Evolutionary conservation across 495 filamentous ascomycete species (phyloP), one percentile per base, ranked within the genome.

Genomic region (Amphirosellinia nigrospora): DNA sequence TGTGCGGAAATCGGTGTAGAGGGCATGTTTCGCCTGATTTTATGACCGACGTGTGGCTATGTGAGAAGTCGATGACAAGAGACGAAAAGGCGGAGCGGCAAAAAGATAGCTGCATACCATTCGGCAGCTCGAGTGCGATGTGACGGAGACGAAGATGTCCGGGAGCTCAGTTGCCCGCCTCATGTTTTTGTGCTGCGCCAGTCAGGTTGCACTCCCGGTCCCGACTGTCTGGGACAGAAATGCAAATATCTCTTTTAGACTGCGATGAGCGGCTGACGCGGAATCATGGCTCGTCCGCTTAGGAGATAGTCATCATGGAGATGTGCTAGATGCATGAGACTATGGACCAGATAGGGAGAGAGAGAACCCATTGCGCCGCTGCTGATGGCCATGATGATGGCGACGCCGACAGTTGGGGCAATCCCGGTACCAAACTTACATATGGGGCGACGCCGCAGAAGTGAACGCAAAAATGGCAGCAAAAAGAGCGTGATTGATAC

Each of bases 211-310:
- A 64, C 9, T 59, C 36, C 19, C 36, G 13, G 68, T 58, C 68
- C 68, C 68, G 68, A 58, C 68, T 5, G 60, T 56, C 68, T 70
- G 68, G 68, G 7, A 53, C 68, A 48, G 68, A 6, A 55, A 70
- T 64, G 68, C 59, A 70, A 61, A 55, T 50, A 16, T 19, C 34
- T 19, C 38, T n/a, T 32, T 19, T 63, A 26, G 23, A 56, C 36
- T 32, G 19, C 30, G 19, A 32, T 59, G 68, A 46, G 68, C 68
- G 68, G 68, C 48, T 56, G 68, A 11, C 48, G 52, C 68, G 68
- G 58, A 62, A 64, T 43, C 19, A 8, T 43, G 41, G 36, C 60
- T 55, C 60, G 39, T 62, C 66, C 45, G 64, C 64, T 55, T 55
- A 36, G 11, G 5, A 34, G 23, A 21, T 19, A 8, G 46, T 34